Evolutionary conservation across 345 rosid species (phyloP), one percentile per base, ranked within the genome.

Genomic region (Citrus reticulata): DNA sequence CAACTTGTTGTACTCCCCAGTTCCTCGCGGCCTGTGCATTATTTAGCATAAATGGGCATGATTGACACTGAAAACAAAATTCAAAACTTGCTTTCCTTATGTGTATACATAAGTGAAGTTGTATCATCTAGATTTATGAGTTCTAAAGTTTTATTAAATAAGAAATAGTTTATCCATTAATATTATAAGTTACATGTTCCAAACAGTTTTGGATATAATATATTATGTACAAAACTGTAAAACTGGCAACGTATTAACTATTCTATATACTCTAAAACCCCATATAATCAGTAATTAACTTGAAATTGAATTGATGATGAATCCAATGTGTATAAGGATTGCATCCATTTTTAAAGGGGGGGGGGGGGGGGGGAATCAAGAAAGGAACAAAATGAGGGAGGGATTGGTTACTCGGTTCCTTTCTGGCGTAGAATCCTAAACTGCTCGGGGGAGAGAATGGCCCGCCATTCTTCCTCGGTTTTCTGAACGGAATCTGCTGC

Each of bases 381-480:
- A 11, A 42, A 42, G 51, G 51, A 42, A 10, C 16, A 11, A 61
- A 61, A 1, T 1, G 35, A 61, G 17, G 17, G 34, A 55, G 20
- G 68, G 61, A n/a, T 57, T n/a, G 5, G 3, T 80, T 80, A 90
- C 93, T 92, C 96, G 27, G 94, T 90, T 78, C 86, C 91, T 87
- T 90, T 92, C 82, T 78, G 80, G 64, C 91, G 89, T 46, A 92
- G 81, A 81, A 90, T 92, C 77, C 90, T 91, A 73, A 92, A 89
- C 84, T 92, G 96, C 58, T 88, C 91, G 0, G 92, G 93, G 13
- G 94, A 89, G 60, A 92, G 86, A 66, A 89, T 64, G 19, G 88
- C 92, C 57, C 86, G 86, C 94, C 94, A 92, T 64, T 92, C 93
- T 69, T 90, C 93, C 77, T 89, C 93, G 46, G 87, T 57, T 60